Conservation (phyloP, 164 flowering plant genomes). For the Cinnamomum micranthum region DNA sequence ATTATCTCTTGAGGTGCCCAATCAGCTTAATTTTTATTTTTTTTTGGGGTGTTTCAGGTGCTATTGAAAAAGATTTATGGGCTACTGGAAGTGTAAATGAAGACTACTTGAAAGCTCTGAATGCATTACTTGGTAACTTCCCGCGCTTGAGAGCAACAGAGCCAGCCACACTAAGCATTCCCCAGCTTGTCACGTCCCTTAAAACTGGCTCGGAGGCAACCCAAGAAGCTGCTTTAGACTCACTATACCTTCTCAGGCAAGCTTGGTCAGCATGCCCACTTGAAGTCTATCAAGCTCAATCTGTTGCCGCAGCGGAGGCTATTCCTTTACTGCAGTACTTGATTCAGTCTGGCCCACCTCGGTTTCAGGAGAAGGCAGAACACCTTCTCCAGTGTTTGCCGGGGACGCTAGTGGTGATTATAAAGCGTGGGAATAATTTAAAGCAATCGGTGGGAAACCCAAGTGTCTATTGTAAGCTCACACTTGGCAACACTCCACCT, state of each 20-base stretch:
- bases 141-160: constrained; percentile 96
- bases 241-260: constrained; percentile 87
- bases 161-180: constrained; percentile 94
- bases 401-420: constrained; percentile 77
- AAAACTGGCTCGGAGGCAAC: constrained; percentile 88
- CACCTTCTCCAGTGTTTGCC: constrained; percentile 95
- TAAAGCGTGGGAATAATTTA: constrained; percentile 92
- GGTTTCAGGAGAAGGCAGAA: constrained; percentile 96
- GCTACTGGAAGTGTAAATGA: constrained; percentile 85
- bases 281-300: constrained; percentile 90
- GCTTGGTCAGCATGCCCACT: constrained; percentile 99
- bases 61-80: constrained; percentile 93
- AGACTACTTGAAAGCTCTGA: constrained; percentile 83
- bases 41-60: constrained; percentile 49
- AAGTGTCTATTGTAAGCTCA: constrained; percentile 87
- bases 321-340: constrained; percentile 87
- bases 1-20: background rate
- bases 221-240: constrained; percentile 95
- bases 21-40: background rate
- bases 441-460: constrained; percentile 97
- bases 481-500: constrained; percentile 84
- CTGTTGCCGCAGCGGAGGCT: constrained; percentile 95
- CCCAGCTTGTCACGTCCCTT: constrained; percentile 88
- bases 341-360: constrained; percentile 94
- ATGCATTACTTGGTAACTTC: constrained; percentile 79